Percentiles rank a stretch among this genome's conserved stretches.
Conservation (phyloP, 1,284 basidiomycete species). For the Microstroma glucosiphilum region DNA sequence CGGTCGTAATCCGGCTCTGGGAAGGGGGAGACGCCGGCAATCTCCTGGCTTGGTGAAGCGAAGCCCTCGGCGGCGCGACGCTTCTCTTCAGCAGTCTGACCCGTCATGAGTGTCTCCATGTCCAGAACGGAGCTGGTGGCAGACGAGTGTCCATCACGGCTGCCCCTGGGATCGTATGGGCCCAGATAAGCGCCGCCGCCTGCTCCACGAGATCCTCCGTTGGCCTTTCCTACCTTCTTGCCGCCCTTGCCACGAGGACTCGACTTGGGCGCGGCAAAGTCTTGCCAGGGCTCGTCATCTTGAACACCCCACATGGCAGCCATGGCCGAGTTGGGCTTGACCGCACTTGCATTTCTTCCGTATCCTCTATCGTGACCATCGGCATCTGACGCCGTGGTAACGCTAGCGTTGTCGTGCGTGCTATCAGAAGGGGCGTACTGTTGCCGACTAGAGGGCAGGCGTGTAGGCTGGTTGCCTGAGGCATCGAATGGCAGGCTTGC, state of each 20-base stretch:
- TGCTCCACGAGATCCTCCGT: not conserved
- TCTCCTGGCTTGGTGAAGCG: constrained; percentile 8
- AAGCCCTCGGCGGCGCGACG: not conserved
- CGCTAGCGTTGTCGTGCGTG: constrained; percentile 5
- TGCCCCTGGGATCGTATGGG: constrained; percentile 23
- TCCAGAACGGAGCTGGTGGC: constrained; percentile 39
- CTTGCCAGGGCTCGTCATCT: constrained; percentile 47
- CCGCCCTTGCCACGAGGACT: not conserved
- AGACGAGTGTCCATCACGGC: constrained; percentile 27
- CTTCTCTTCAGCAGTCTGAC: constrained; percentile 17
- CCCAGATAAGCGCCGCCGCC: constrained; percentile 13
- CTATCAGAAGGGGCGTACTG: not conserved
- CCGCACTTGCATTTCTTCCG: constrained; percentile 25
- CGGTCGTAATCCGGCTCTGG: constrained; percentile 31
- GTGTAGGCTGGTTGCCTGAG: not conserved
- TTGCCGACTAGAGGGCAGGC: not conserved
- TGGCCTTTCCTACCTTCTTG: not conserved
- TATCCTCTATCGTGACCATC: constrained; percentile 27
- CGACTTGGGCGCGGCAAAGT: constrained; percentile 36
- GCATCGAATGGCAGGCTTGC: not conserved
- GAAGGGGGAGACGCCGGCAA: constrained; percentile 34
- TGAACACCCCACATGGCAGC: constrained; percentile 45
- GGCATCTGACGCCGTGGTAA: constrained; percentile 14
- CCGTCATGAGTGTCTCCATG: constrained; percentile 46
- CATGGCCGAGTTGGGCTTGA: constrained; percentile 35